Evolutionary conservation across 345 rosid genomes (phyloP).

Genomic region (Angophora floribunda): DNA sequence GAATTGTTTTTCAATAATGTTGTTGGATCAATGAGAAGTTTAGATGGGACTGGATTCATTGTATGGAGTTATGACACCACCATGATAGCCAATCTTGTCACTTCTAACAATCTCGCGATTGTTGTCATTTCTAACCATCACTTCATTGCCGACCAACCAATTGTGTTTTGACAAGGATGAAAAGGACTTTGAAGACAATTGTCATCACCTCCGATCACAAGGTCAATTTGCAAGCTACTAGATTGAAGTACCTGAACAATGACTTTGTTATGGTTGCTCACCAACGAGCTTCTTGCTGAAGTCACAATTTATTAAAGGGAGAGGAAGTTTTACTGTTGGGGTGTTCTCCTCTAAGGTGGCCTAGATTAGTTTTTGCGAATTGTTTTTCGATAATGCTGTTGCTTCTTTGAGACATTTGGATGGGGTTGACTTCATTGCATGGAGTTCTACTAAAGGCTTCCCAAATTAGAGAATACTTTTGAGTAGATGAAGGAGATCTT

Average conservation of each 20-base stretch:
- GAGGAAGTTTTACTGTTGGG: constrained; percentile 25
- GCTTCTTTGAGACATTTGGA: constrained; percentile 1
- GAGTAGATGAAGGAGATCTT: constrained; percentile 37
- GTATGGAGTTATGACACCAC: neutral
- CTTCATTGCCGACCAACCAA: neutral
- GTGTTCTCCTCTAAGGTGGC: constrained; percentile 13
- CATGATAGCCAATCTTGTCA: neutral
- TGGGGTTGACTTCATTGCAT: constrained; percentile 13
- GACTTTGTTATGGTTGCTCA: constrained; percentile 24
- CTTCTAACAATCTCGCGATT: no score
- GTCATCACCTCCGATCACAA: neutral
- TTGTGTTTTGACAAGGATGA: neutral
- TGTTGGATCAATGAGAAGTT: no score
- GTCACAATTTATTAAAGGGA: constrained; percentile 14
- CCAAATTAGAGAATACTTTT: constrained; percentile 33
- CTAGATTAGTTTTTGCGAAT: constrained; percentile 2
- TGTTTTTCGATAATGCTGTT: neutral
- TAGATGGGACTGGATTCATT: no score
- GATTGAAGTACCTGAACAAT: constrained; percentile 10
- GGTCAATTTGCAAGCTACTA: constrained; percentile 10
- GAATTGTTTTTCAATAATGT: no score
- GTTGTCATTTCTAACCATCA: no score
- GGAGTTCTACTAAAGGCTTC: constrained; percentile 5
- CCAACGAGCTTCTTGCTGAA: neutral
- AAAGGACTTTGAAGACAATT: neutral